Conservation (phyloP, 371 early-diverging fungal species). For the Sporodiniella umbellata region DNA sequence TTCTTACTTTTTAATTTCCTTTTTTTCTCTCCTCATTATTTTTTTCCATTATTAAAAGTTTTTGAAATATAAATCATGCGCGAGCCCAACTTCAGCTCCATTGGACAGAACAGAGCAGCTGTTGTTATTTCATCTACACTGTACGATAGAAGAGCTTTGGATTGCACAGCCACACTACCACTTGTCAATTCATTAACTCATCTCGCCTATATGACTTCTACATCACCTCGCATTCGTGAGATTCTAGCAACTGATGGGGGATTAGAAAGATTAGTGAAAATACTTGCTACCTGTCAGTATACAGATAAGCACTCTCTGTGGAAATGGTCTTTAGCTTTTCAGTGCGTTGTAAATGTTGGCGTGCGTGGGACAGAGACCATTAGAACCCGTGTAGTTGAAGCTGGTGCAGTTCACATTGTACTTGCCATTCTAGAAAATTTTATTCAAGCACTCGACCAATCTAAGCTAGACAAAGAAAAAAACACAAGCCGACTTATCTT, state of each 20-base stretch:
- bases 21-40: neutral
- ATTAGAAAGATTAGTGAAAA: conserved; percentile 76
- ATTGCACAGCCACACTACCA: conserved; percentile 81
- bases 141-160: conserved; percentile 89
- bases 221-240: conserved; percentile 75
- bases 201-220: conserved; percentile 77
- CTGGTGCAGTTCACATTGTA: conserved; percentile 75
- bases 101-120: conserved; percentile 69
- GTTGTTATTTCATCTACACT: conserved; percentile 75
- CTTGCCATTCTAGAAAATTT: conserved; percentile 75
- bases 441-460: conserved; percentile 53
- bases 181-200: conserved; percentile 81
- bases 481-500: no score
- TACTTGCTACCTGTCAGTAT: conserved; percentile 70
- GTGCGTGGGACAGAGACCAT: conserved; percentile 78
- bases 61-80: conserved; percentile 53
- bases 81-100: conserved; percentile 76
- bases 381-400: conserved; percentile 77
- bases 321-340: conserved; percentile 81
- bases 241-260: conserved; percentile 84
- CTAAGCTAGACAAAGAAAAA: conserved; percentile 59
- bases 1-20: no score
- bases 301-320: conserved; percentile 67
- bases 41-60: neutral
- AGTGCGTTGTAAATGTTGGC: conserved; percentile 82